phyloP scores from a whole-genome alignment of 495 filamentous ascomycete species.

The Aspergillus egyptiacus region DNA sequence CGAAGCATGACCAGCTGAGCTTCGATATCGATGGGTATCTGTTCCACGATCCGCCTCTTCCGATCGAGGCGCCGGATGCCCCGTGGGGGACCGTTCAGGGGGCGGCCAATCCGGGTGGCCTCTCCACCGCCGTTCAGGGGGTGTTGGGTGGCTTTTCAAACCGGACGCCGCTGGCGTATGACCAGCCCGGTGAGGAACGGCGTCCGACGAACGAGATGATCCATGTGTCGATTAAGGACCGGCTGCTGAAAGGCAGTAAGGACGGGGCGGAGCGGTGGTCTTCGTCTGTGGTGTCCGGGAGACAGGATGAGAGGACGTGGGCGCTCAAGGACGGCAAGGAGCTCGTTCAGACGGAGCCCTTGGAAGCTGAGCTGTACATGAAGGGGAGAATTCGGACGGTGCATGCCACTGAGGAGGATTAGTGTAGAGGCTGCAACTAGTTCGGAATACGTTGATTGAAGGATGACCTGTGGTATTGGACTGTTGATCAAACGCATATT shows the following conservation, averaged over 20 bases:
- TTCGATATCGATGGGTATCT: constrained; percentile 21
- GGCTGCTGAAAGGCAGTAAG: background rate
- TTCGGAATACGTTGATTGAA: too few relatives aligned
- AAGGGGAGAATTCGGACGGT: constrained; percentile 13
- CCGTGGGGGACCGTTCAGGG: constrained; percentile 21
- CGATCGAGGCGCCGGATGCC: background rate
- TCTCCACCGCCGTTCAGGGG: constrained; percentile 2
- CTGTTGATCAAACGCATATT: too few relatives aligned
- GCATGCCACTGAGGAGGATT: constrained; percentile 7
- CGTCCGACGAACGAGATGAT: constrained; percentile 22
- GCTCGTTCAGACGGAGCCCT: background rate
- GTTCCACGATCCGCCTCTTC: constrained; percentile 5
- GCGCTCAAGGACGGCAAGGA: background rate
- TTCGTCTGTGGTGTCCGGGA: background rate
- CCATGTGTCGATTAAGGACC: constrained; percentile 24
- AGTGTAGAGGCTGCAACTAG: too few relatives aligned
- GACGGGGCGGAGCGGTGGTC: constrained; percentile 5
- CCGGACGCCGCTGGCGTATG: constrained; percentile 19
- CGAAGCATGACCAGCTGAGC: constrained; percentile 18
- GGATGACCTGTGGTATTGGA: too few relatives aligned
- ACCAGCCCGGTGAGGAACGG: background rate
- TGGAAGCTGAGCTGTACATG: constrained; percentile 10
- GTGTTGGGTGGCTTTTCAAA: constrained; percentile 13
- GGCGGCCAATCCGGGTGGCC: background rate
- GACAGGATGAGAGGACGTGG: background rate